Base-by-base conservation (phyloP, 1,139 yeast genomes). In the Sugiyamaella paludigena region DNA sequence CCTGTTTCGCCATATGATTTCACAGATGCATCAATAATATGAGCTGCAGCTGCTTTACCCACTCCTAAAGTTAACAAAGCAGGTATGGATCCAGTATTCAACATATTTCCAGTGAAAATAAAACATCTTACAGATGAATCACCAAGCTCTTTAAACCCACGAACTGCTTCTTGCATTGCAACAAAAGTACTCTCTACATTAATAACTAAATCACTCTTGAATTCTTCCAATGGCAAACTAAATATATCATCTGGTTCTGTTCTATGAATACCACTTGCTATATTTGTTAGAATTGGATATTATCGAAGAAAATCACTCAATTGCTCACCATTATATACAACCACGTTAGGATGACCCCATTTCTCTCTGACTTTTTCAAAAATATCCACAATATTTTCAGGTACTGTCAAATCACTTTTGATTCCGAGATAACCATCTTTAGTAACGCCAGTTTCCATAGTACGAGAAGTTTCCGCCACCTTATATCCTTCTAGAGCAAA, bases 71-170 rank as follows among this genome's bases (percentile, higher is more conserved):
- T 26, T 15, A 38, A 38, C 7, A 38, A 19, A n/a, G 13, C 12
- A 8, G 41, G 41, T 32, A 38, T 16, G 2, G 41, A n/a, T 11
- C 41, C 41, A 9, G 13, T 24, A n/a, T 38, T 38, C 29, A 38
- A 12, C 31, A 15, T 9, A 19, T 38, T 38, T 7, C 41, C 41
- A n/a, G 41, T 38, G 2, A 19, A 31, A 38, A 38, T 38, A 16
- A 38, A 7, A 11, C 33, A 31, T 38, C 29, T 38, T 6, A 38
- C 41, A 38, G 6, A 19, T 7, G 7, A 7, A 27, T 19, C 16
- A 7, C 12, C 41, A 10, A 38, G 32, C 10, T 16, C 29, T 19
- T 38, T 38, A n/a, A 38, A 27, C 2, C 35, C 35, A 7, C 12
- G 15, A 16, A 38, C 32, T 9, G 32, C 35, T 8, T 26, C 30